Conservation (phyloP, 345 rosid genomes). For the Nasturtium officinale region DNA sequence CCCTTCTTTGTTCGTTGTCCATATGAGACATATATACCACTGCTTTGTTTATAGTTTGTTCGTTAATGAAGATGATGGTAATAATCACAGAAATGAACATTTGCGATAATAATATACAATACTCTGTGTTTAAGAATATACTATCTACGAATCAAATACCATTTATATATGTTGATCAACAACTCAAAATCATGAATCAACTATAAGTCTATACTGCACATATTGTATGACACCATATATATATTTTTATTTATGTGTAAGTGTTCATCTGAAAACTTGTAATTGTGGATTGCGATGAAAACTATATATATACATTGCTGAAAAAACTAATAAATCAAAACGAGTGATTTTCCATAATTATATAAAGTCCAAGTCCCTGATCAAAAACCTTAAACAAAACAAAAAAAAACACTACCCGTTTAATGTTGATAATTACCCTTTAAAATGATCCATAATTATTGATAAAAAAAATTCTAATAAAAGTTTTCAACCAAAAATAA, state of each 20-base stretch:
- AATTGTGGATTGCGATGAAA: neutral
- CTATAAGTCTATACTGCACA: too few species aligned
- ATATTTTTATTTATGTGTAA: neutral
- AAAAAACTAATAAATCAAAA: too few species aligned
- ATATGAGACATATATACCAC: neutral
- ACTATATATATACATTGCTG: neutral
- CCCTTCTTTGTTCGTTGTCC: slow-evolving; percentile 8
- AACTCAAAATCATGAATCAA: neutral
- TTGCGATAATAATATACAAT: neutral
- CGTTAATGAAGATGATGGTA: slow-evolving; percentile 18
- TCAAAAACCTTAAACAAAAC: too few species aligned
- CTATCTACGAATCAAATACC: neutral
- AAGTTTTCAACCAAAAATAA: neutral
- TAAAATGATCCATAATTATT: too few species aligned
- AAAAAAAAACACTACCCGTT: too few species aligned
- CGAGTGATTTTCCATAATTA: neutral
- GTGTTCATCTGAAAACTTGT: too few species aligned
- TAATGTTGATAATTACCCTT: too few species aligned
- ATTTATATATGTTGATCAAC: slow-evolving; percentile 3
- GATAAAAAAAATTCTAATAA: too few species aligned
- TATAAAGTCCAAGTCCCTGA: too few species aligned
- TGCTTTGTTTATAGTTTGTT: slow-evolving; percentile 15
- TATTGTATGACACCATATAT: neutral
- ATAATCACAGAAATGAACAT: neutral
- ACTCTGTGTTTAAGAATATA: neutral